Conservation (phyloP, 129 eudicot genomes). For the Pulicaria dysenterica region DNA sequence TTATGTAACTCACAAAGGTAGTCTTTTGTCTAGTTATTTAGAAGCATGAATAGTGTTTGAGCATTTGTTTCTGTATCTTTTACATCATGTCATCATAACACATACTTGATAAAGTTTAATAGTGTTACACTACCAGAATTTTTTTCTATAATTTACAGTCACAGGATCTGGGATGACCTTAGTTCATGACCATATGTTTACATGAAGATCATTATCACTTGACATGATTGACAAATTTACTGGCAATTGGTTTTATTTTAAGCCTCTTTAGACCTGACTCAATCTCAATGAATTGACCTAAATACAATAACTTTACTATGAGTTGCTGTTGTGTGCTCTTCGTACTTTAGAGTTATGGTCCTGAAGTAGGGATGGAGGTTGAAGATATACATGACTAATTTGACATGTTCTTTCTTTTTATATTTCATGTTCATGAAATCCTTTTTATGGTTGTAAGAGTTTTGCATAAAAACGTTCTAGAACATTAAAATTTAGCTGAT, state of each 20-base stretch:
- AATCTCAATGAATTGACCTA: neutral
- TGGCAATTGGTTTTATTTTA: conserved; percentile 1
- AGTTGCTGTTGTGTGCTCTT: neutral
- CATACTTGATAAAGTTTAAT: neutral
- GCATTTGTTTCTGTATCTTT: neutral
- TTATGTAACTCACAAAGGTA: neutral
- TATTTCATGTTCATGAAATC: neutral
- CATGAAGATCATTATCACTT: neutral
- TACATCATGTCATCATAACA: neutral
- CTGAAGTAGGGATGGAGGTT: conserved; percentile 1
- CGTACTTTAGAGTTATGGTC: neutral
- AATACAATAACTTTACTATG: neutral
- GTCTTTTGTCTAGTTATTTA: no score
- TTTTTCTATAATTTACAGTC: neutral
- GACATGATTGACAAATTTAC: neutral
- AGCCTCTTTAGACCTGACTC: neutral
- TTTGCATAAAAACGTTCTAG: neutral
- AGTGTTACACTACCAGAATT: neutral
- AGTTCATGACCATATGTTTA: conserved; percentile 10
- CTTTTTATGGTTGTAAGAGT: neutral
- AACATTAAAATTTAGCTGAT: conserved; percentile 18
- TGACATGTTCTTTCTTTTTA: neutral
- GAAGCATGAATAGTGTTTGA: no score
- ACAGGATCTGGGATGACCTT: neutral
- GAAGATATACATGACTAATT: neutral